These are phyloP conservation scores for Zygoascus tannicola DNA, from an alignment of 805 yeast species.

Conservation along the genomic window DNA sequence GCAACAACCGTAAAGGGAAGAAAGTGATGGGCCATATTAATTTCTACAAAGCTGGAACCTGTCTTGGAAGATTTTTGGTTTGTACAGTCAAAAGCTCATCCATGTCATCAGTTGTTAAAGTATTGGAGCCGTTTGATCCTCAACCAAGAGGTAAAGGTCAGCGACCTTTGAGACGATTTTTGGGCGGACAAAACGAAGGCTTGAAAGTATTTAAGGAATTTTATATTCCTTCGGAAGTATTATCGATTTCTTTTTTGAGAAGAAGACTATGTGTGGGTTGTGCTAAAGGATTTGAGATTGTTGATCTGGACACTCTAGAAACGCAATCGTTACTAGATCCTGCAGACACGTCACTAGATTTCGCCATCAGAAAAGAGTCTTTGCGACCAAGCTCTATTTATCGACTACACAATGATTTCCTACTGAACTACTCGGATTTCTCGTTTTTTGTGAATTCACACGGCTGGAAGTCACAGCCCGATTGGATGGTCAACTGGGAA, in stretches of 20 bases:
- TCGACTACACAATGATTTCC: constrained; percentile 77
- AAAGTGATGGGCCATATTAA: constrained; percentile 80
- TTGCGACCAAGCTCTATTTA: constrained; percentile 88
- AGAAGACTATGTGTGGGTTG: constrained; percentile 91
- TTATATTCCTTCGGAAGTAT: constrained; percentile 77
- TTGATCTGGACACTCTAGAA: constrained; percentile 71
- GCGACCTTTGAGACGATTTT: constrained; percentile 28
- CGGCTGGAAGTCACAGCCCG: constrained; percentile 93
- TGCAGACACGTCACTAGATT: constrained; percentile 96
- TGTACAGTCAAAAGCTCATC: constrained; percentile 83
- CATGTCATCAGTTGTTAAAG: constrained; percentile 64
- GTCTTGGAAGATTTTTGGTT: constrained; percentile 78
- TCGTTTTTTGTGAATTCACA: constrained; percentile 89
- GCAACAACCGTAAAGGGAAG: constrained; percentile 51
- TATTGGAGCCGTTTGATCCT: constrained; percentile 85
- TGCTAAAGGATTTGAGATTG: constrained; percentile 91
- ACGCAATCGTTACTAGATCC: constrained; percentile 90
- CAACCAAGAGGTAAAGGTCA: constrained; percentile 30
- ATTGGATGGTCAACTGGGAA: constrained; percentile 95
- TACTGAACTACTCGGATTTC: constrained; percentile 83
- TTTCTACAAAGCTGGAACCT: constrained; percentile 87
- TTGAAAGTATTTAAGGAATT: constrained; percentile 69
- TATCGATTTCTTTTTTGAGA: constrained; percentile 81
- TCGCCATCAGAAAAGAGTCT: constrained; percentile 74
- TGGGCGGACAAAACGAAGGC: constrained; percentile 45